These are phyloP conservation scores for Alternaria dauci DNA, from an alignment of 2,329 filamentous ascomycete genomes.

Conservation along the genomic window DNA sequence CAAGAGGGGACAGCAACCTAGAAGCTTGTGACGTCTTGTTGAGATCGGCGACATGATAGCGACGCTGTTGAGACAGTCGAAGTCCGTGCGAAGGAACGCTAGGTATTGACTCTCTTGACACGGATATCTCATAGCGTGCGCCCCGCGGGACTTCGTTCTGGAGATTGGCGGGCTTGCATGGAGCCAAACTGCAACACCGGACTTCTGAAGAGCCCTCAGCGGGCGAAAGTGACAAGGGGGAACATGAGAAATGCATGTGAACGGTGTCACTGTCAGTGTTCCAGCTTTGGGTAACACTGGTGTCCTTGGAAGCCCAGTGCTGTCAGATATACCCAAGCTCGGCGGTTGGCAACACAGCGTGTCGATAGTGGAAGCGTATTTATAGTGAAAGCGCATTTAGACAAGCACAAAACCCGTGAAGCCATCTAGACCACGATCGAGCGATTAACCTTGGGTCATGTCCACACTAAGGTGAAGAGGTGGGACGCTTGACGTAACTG, in stretches of 20 bases:
- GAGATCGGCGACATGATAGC: neutral
- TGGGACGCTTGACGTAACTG: slow-evolving; percentile 3
- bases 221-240: neutral
- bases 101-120: neutral
- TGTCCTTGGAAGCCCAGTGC: neutral
- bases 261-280: neutral
- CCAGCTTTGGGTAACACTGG: neutral
- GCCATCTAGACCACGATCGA: neutral
- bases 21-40: neutral
- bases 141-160: neutral
- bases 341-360: neutral
- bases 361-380: neutral
- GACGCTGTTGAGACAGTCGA: neutral
- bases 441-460: neutral
- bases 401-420: neutral
- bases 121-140: neutral
- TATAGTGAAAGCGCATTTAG: neutral
- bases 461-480: slow-evolving; percentile 1
- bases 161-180: neutral
- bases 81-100: neutral
- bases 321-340: neutral
- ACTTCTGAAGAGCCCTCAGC: neutral
- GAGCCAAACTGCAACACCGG: neutral
- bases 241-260: neutral
- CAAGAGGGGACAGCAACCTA: neutral